Evolutionary conservation across 2,329 filamentous ascomycete genomes (phyloP), one percentile per base, ranked within the genome.

Genomic region (Claviceps quebecensis): DNA sequence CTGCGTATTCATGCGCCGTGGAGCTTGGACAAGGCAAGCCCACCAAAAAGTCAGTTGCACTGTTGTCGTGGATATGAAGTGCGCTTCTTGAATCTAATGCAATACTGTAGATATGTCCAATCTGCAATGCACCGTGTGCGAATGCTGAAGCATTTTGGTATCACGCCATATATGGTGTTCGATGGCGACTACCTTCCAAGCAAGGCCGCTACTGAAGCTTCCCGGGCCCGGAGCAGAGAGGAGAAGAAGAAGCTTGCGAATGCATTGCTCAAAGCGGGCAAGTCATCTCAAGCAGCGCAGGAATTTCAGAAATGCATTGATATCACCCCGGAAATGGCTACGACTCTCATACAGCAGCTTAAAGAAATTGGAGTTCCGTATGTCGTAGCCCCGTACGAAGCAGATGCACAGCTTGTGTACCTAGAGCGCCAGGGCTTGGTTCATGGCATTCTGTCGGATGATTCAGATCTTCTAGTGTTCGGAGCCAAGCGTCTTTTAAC

Each of bases 301-400:
- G 89, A 97, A 66, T 78, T 97, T 52, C 91, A 97, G 63, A 98
- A 97, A 66, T 86, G 90, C 45, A 85, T 97, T 54, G 93, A 98
- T 65, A 83, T 98, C 39, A 97, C 93, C 1, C 91, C 94, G 2
- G 83, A 93, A 60, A 98, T 98, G 94, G 93, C 93, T 7, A 81
- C 87, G 6, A 77, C 86, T 57, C 71, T 97, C 50, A 98, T 98
- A 53, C 89, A 96, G 58, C 87, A 95, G 65, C 74, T 97, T 60
- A 96, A 94, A 69, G 80, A 80, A 60, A 72, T 83, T 61, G 76
- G 81, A 40, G 77, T 98, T 16, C 78, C 87, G 52, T 97, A 95
- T 63, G 76, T 98, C 51, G 94, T 98, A 17, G 93, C 93, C 1
- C 93, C 93, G 0, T 98, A 96, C 68, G 93, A 98, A 72, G 93